A percentile compares a stretch with the other conserved stretches of the same genome.
These are phyloP conservation scores for Mortierella antarctica DNA, from an alignment of 192 early-diverging fungal genomes.

Conservation along the genomic window DNA sequence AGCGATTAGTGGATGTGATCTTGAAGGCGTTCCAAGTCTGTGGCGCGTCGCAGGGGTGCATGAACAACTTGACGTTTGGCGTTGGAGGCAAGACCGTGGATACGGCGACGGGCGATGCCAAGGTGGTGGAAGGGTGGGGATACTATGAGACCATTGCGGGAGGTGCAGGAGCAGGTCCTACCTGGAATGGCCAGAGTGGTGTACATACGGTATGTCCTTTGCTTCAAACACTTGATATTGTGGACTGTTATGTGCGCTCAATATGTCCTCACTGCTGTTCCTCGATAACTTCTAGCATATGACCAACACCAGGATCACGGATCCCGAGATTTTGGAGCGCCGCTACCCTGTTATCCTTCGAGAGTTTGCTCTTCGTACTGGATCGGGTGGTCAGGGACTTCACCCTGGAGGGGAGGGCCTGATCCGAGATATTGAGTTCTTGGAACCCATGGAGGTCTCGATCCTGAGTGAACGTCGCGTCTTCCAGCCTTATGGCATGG, in stretches of 20 bases:
- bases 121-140: conserved; percentile 82
- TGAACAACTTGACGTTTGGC: conserved; percentile 98
- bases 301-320: conserved; percentile 98
- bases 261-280: neutral
- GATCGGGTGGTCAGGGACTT: conserved; percentile 83
- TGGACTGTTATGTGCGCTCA: neutral
- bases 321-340: conserved; percentile 94
- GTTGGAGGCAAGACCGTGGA: conserved; percentile 68
- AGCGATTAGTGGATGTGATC: conserved; percentile 93
- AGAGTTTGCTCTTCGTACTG: conserved; percentile 80
- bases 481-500: conserved; percentile 86
- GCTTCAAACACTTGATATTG: neutral
- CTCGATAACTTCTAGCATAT: conserved; percentile 68
- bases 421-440: conserved; percentile 94
- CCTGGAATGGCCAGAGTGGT: conserved; percentile 88
- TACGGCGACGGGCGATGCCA: conserved; percentile 55
- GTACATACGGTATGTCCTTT: conserved; percentile 67
- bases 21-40: conserved; percentile 90
- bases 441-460: conserved; percentile 86
- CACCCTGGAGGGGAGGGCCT: conserved; percentile 90
- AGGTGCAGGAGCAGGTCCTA: conserved; percentile 87
- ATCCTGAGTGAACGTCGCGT: conserved; percentile 94
- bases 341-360: conserved; percentile 91
- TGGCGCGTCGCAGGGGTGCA: conserved; percentile 93
- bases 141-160: conserved; percentile 98